A percentile compares a stretch with the other conserved stretches of the same genome.
Conservation (phyloP, 805 yeast species). For the Myxozyma sirexii region DNA sequence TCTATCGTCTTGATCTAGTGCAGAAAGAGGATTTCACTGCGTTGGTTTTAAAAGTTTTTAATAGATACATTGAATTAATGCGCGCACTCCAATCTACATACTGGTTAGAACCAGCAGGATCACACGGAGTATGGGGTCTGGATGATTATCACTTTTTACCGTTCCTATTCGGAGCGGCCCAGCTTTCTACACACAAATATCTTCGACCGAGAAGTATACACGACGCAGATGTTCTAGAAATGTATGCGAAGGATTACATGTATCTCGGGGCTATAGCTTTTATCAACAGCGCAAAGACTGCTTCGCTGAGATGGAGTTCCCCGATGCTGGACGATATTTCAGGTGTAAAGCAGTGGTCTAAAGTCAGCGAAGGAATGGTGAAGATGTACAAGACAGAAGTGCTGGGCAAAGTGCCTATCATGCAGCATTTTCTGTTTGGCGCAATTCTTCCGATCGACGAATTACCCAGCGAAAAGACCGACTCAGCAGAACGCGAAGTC, state of each 20-base stretch:
- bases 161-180: slow-evolving; percentile 88
- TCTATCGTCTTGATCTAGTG: slow-evolving; percentile 36
- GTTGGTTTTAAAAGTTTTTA: slow-evolving; percentile 66
- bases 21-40: slow-evolving; percentile 42
- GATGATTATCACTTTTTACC: slow-evolving; percentile 94
- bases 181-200: slow-evolving; percentile 62
- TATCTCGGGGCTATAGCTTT: slow-evolving; percentile 87
- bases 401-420: slow-evolving; percentile 82
- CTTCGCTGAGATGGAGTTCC: slow-evolving; percentile 90
- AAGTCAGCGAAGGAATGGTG: slow-evolving; percentile 89
- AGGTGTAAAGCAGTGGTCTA: slow-evolving; percentile 85
- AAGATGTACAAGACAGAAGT: slow-evolving; percentile 97
- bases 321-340: slow-evolving; percentile 96
- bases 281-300: slow-evolving; percentile 74
- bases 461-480: slow-evolving; percentile 30
- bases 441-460: slow-evolving; percentile 32
- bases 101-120: slow-evolving; percentile 95
- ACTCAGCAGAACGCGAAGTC: not conserved
- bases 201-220: slow-evolving; percentile 83
- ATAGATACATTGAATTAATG: slow-evolving; percentile 69
- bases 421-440: slow-evolving; percentile 93
- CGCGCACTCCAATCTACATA: slow-evolving; percentile 73
- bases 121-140: slow-evolving; percentile 98
- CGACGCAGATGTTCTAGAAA: slow-evolving; percentile 79
- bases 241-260: slow-evolving; percentile 72